Evolutionary conservation across 345 rosid genomes (phyloP), one percentile per base, ranked within the genome.

Genomic region (Bretschneidera sinensis): DNA sequence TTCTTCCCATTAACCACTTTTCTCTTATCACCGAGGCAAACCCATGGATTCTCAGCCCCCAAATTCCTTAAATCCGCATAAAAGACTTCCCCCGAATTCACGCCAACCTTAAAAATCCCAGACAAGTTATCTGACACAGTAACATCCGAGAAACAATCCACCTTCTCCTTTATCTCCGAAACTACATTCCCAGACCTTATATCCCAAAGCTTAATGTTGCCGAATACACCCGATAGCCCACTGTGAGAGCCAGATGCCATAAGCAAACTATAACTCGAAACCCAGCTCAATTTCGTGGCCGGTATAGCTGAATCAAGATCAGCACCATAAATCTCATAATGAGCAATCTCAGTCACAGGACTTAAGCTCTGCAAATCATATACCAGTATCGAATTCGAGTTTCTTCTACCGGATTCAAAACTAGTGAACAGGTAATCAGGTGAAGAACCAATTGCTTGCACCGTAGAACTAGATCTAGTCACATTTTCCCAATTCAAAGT

Each of bases 211-310:
- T 67, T 79, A 14, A 88, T 76, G 24, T 81, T 81, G 43, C 97
- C 99, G 4, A 63, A 28, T 13, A 86, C 82, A 48, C 97, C 97
- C 0, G 96, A 85, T 0, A 86, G 87, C n/a, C 96, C 89, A 10
- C 85, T 72, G 31, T 94, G 97, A 24, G 97, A 91, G 24, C 99
- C 99, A 17, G 97, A 73, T 39, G 91, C 91, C 95, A 94, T 82
- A 55, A 91, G 34, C 70, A 94, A 54, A 39, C 75, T 75, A 35
- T 66, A 77, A 50, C 86, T 67, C 51, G 82, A 70, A 60, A 86
- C 72, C 97, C 99, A 91, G 54, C 67, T 78, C 79, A 94, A 54
- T 71, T 88, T 91, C 4, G 82, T 86, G 28, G 97, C 88, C 0
- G 97, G 97, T 16, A 94, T 77, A 0, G 85, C 92, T 1, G 96